Evolutionary conservation across 805 yeast genomes (phyloP).

Genomic region (Teunomyces gatunensis): DNA sequence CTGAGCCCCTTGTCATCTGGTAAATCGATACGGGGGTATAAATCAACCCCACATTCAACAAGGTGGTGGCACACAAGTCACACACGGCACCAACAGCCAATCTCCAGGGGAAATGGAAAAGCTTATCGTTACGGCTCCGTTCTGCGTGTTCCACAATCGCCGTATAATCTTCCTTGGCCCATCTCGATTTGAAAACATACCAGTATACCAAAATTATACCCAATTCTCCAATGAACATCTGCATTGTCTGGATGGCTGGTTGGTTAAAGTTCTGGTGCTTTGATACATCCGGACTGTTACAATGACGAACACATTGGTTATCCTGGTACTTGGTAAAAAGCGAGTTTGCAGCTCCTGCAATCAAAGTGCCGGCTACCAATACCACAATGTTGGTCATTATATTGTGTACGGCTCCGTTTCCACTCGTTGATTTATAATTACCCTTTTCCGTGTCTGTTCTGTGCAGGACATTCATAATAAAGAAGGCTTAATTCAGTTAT

Average conservation of each 20-base stretch:
- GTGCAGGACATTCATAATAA: too few relatives aligned
- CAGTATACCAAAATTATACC: slow-evolving; percentile 44
- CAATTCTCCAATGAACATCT: slow-evolving; percentile 78
- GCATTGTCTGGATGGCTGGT: slow-evolving; percentile 75
- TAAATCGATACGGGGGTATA: slow-evolving; percentile 77
- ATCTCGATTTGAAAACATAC: slow-evolving; percentile 20
- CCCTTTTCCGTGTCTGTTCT: too few relatives aligned
- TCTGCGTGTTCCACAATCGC: slow-evolving; percentile 11
- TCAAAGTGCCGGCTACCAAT: slow-evolving; percentile 49
- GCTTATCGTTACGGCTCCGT: slow-evolving; percentile 11
- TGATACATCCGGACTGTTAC: slow-evolving; percentile 43
- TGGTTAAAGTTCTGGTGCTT: slow-evolving; percentile 60
- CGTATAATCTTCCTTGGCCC: slow-evolving; percentile 11
- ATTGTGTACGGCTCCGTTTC: neutral
- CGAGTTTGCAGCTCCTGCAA: slow-evolving; percentile 72
- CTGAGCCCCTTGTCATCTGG: slow-evolving; percentile 83
- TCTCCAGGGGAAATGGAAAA: slow-evolving; percentile 8
- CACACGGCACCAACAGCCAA: slow-evolving; percentile 64
- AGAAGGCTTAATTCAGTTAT: too few relatives aligned
- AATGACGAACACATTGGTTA: slow-evolving; percentile 62
- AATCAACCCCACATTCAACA: slow-evolving; percentile 71
- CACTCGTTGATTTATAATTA: too few relatives aligned
- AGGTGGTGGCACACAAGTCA: slow-evolving; percentile 70
- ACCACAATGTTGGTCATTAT: slow-evolving; percentile 1
- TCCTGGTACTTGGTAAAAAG: slow-evolving; percentile 75